Percentiles rank a stretch among this genome's conserved stretches.
Conservation (phyloP, 306 rosid species). For the Cucumis hystrix region DNA sequence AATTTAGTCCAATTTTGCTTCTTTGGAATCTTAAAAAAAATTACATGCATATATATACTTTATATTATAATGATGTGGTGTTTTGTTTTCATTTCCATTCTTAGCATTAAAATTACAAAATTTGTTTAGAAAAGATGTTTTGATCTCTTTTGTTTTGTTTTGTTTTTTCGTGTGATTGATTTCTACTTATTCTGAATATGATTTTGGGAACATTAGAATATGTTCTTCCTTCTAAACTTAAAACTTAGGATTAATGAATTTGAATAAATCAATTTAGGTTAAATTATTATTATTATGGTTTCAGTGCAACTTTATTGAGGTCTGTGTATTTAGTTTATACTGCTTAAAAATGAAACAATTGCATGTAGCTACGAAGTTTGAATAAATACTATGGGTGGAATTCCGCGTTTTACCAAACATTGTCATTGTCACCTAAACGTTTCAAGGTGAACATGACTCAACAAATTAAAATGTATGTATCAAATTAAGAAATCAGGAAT, state of each 20-base stretch:
- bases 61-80: neutral
- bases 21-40: neutral
- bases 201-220: neutral
- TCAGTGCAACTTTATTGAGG: neutral
- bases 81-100: neutral
- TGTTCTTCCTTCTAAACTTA: neutral
- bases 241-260: neutral
- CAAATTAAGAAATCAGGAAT: too few relatives aligned
- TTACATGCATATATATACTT: neutral
- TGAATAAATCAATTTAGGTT: neutral
- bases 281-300: neutral
- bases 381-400: too few relatives aligned
- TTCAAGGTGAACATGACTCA: too few relatives aligned
- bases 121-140: neutral
- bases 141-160: neutral
- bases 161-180: neutral
- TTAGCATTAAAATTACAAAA: neutral
- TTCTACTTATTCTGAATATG: neutral
- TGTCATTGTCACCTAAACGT: too few relatives aligned
- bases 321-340: neutral
- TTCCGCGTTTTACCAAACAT: too few relatives aligned
- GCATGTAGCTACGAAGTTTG: neutral
- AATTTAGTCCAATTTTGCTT: neutral
- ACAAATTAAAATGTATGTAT: too few relatives aligned
- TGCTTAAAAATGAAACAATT: neutral